phyloP scores from a whole-genome alignment of 2,329 filamentous ascomycete genomes.

The Epichloe gansuensis region DNA sequence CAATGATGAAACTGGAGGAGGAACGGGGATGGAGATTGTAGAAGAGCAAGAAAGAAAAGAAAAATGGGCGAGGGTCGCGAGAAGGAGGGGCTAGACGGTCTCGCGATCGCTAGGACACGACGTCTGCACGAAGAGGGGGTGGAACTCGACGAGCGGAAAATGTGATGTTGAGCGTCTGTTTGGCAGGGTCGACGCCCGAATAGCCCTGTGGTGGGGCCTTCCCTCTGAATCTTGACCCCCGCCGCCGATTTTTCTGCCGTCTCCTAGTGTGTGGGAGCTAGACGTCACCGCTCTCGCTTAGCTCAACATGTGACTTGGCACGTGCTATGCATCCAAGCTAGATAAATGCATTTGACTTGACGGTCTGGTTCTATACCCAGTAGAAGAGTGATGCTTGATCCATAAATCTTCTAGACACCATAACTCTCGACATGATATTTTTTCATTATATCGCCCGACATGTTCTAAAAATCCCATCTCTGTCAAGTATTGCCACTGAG shows the following conservation, averaged over 20 bases:
- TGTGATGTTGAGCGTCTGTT: slow-evolving; percentile 16
- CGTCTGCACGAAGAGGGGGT: slow-evolving; percentile 9
- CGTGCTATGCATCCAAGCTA: slow-evolving; percentile 5
- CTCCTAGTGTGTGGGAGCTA: slow-evolving; percentile 26
- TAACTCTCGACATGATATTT: too few relatives aligned
- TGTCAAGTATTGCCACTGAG: neutral
- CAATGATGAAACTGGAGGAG: too few relatives aligned
- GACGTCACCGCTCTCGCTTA: slow-evolving; percentile 20
- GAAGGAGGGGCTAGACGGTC: slow-evolving; percentile 8
- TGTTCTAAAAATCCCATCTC: neutral
- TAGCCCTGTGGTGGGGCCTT: slow-evolving; percentile 27
- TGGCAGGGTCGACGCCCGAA: slow-evolving; percentile 20
- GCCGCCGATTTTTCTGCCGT: slow-evolving; percentile 28
- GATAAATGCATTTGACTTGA: too few relatives aligned
- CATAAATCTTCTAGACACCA: too few relatives aligned
- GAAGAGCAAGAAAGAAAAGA: slow-evolving; percentile 12
- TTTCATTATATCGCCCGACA: too few relatives aligned
- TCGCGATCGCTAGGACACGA: slow-evolving; percentile 11
- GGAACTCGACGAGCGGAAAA: slow-evolving; percentile 13
- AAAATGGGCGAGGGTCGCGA: slow-evolving; percentile 13
- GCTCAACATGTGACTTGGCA: slow-evolving; percentile 12
- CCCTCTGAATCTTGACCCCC: slow-evolving; percentile 11
- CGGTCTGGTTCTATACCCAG: too few relatives aligned
- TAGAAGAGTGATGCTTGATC: too few relatives aligned
- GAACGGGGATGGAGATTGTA: neutral